Base-by-base conservation (phyloP, 768 basidiomycete genomes). In the Rhizopogon vesiculosus region DNA sequence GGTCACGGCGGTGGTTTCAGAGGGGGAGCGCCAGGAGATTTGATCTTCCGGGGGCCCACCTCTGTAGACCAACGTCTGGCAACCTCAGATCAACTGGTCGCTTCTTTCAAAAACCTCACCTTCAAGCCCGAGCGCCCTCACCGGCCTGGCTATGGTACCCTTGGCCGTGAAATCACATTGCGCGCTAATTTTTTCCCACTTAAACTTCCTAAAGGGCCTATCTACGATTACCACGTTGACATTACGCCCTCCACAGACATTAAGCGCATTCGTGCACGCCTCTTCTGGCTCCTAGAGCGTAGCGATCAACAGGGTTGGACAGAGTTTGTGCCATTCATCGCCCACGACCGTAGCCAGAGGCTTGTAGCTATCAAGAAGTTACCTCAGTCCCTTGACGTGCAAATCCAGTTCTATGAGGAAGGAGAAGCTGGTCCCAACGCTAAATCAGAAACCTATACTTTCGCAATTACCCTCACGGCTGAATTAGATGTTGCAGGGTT, bases 151-250 rank as follows among this genome's bases (percentile, higher is more conserved):
- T 80, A 71, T 46, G 80, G 80, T 8, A 74, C 68, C 1, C 58
- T 62, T 7, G 80, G 81, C 7, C 68, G 51, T 5, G 3, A 62
- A 22, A 71, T 77, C 53, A 74, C 69, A 22, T 63, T 83, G 7
- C 76, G 82, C 1, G 65, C 79, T 40, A 82, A 82, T 56, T 81
- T 81, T 62, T 82, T 83, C 59, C 58, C 80, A 0, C 62, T 80
- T 52, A 25, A 63, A 19, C 69, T 80, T 33, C 72, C 77, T 0
- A 73, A 72, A 51, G 70, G 67, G 0, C 59, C 71, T 16, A 56
- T 82, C 3, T 73, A 72, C 53, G 80, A 83, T 57, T 82, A 82
- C 56, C 72, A 73, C 31, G 67, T 79, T 55, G 60, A 67, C 0
- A 61, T 78, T 9, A 46, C 62, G 1, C 79, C 78, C 19, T 62